Evolutionary conservation across 192 early-diverging fungal species (phyloP).

Genomic region (Linnemannia elongata): DNA sequence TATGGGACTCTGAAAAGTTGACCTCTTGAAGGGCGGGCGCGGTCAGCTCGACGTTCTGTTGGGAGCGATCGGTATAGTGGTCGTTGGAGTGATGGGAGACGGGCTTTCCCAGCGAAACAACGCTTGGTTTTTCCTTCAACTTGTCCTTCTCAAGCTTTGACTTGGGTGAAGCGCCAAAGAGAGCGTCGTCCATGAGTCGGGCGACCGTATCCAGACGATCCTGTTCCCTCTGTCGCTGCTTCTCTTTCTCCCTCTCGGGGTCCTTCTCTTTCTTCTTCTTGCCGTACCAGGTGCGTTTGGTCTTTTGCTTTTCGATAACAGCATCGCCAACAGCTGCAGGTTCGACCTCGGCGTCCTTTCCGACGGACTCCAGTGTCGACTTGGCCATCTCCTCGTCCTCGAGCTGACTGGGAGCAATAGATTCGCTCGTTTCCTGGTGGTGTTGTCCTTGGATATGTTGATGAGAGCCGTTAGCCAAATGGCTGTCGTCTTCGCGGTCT

Average conservation of each 20-base stretch:
- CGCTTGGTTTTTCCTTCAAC: background rate
- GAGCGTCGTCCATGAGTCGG: slow-evolving; percentile 46
- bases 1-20: background rate
- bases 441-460: background rate
- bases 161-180: slow-evolving; percentile 19
- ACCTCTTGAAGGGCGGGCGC: background rate
- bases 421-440: background rate
- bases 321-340: background rate
- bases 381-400: background rate
- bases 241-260: slow-evolving; percentile 19
- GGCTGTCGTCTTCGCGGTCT: background rate
- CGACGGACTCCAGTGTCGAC: background rate
- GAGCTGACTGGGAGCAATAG: background rate
- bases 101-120: background rate
- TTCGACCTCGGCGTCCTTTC: background rate
- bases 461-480: background rate
- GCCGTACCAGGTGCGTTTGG: slow-evolving; percentile 50
- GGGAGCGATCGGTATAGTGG: background rate
- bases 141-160: slow-evolving; percentile 7
- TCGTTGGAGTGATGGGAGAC: background rate
- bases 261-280: slow-evolving; percentile 54
- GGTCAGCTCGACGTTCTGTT: background rate
- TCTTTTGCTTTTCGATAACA: slow-evolving; percentile 30
- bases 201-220: slow-evolving; percentile 27
- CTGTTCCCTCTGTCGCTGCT: slow-evolving; percentile 13